Evolutionary conservation across 129 eudicot species (phyloP).

Genomic region (sunflower (Helianthus annuus)): HanXRQr2.0-SUNRISE NC_035440.2:36821443-36821942

Average conservation of each 20-base stretch:
- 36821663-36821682: conserved; percentile 1
- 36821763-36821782: conserved; percentile 43
- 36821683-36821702: conserved; percentile 30
- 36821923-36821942: no score
- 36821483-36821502: not conserved
- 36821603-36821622: no score
- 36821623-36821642: no score
- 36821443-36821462: no score
- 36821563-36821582: no score
- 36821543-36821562: no score
- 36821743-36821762: conserved; percentile 46
- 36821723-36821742: conserved; percentile 60
- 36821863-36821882: conserved; percentile 25
- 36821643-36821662: not conserved
- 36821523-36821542: no score
- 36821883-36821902: not conserved
- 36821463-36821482: not conserved
- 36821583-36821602: no score
- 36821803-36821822: conserved; percentile 63
- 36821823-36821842: conserved; percentile 74
- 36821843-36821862: conserved; percentile 57
- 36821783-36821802: conserved; percentile 45
- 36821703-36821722: conserved; percentile 50
- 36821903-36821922: not conserved
- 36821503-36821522: no score